Conservation (phyloP, 768 basidiomycete genomes). For the Naematelia encephala region DNA sequence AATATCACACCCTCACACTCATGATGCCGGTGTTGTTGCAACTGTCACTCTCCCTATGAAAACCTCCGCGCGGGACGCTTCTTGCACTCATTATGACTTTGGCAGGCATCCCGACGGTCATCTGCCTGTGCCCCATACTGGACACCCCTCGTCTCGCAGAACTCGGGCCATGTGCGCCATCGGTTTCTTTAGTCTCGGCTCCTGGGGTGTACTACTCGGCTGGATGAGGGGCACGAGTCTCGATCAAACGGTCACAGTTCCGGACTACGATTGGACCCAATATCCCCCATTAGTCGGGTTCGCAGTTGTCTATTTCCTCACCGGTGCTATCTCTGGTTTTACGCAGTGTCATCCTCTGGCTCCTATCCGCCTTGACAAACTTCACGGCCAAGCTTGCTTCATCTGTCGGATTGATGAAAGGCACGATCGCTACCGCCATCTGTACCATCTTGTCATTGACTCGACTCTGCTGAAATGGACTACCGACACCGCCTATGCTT, state of each 20-base stretch:
- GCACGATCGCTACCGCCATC: conserved; percentile 6
- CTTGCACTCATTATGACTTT: conserved; percentile 2
- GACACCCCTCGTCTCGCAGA: conserved; percentile 3
- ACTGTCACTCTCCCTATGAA: conserved; percentile 6
- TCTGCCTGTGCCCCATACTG: conserved; percentile 5
- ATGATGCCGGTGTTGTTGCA: conserved; percentile 4
- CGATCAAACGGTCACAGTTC: neutral
- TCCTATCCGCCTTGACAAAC: conserved; percentile 7
- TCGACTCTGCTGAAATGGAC: conserved; percentile 5
- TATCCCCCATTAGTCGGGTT: conserved; percentile 6
- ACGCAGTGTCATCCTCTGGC: conserved; percentile 11
- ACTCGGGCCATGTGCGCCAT: neutral
- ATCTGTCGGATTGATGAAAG: conserved; percentile 8
- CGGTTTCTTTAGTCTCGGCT: neutral
- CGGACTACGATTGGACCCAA: conserved; percentile 8
- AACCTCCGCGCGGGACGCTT: conserved; percentile 4
- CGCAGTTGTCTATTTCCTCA: conserved; percentile 5
- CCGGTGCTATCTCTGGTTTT: conserved; percentile 1
- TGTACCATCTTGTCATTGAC: conserved; percentile 11
- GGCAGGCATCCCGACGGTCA: conserved; percentile 6
- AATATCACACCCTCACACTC: neutral
- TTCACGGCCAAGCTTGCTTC: conserved; percentile 6
- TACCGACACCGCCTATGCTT: conserved; percentile 8
- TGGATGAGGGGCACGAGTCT: conserved; percentile 4
- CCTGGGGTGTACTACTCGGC: conserved; percentile 3